A percentile compares a stretch with the other conserved stretches of the same genome.
Evolutionary conservation across 2,329 filamentous ascomycete species (phyloP).

Genomic region (Fusarium papillatum): DNA sequence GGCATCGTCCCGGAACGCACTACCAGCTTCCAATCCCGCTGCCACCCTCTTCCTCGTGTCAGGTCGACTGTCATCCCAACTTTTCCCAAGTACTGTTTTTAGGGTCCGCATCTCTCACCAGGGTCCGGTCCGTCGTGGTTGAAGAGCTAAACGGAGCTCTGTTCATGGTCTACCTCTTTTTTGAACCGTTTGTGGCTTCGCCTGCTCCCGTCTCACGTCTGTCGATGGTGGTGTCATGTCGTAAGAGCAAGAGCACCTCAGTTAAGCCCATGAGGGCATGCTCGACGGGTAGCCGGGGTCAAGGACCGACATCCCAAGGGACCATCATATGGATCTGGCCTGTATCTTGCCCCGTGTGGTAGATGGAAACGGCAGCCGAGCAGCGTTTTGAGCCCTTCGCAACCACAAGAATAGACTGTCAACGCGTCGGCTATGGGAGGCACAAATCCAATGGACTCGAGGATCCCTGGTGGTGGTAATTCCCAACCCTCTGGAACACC

Average conservation of each 20-base stretch:
- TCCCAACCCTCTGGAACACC: slow-evolving; percentile 39
- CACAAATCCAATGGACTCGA: slow-evolving; percentile 14
- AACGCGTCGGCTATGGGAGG: slow-evolving; percentile 17
- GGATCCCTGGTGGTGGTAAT: slow-evolving; percentile 27
- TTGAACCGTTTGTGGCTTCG: slow-evolving; percentile 27
- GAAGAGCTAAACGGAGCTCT: slow-evolving; percentile 18
- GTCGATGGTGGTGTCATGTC: slow-evolving; percentile 39
- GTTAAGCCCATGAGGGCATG: slow-evolving; percentile 23
- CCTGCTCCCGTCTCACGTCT: slow-evolving; percentile 32
- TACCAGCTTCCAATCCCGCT: slow-evolving; percentile 35
- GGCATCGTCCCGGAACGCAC: slow-evolving; percentile 30
- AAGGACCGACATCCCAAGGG: slow-evolving; percentile 13
- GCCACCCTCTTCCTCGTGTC: slow-evolving; percentile 26
- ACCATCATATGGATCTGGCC: slow-evolving; percentile 16
- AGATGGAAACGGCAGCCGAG: slow-evolving; percentile 27
- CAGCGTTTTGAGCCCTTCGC: slow-evolving; percentile 39
- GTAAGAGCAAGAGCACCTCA: slow-evolving; percentile 27
- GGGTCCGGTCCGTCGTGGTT: slow-evolving; percentile 13
- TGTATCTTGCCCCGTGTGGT: slow-evolving; percentile 15
- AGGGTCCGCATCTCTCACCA: slow-evolving; percentile 12
- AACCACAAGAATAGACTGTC: slow-evolving; percentile 19
- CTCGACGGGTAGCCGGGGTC: slow-evolving; percentile 34
- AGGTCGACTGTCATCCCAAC: slow-evolving; percentile 38
- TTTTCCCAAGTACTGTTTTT: slow-evolving; percentile 21
- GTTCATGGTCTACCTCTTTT: slow-evolving; percentile 10